Percentiles rank a stretch among this genome's conserved stretches.
Conservation (phyloP, 2,329 filamentous ascomycete genomes). For the Cryoendolithus antarcticus region DNA sequence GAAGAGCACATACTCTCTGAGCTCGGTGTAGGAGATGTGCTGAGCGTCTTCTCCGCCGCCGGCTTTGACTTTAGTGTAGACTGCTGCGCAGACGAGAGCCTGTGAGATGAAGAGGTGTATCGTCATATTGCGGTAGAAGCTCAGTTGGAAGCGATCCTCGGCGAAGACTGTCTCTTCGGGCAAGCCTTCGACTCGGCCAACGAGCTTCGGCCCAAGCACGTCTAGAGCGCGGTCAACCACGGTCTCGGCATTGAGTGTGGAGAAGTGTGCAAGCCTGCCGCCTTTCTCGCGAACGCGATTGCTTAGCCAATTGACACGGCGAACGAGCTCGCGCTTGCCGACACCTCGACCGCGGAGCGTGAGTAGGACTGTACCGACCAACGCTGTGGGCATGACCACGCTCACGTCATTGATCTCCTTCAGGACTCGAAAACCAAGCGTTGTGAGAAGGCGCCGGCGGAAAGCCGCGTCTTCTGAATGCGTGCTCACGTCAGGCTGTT, state of each 20-base stretch:
- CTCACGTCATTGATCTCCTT: constrained; percentile 92
- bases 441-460: constrained; percentile 59
- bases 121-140: constrained; percentile 98
- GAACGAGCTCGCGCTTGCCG: constrained; percentile 70
- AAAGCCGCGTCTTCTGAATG: constrained; percentile 32
- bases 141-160: constrained; percentile 87
- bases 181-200: constrained; percentile 65
- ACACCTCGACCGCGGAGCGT: constrained; percentile 87
- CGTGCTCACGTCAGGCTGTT: constrained; percentile 1
- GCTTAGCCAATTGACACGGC: constrained; percentile 83
- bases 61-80: constrained; percentile 84
- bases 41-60: constrained; percentile 77
- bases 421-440: constrained; percentile 81
- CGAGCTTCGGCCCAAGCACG: constrained; percentile 78
- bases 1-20: constrained; percentile 73
- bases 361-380: constrained; percentile 85
- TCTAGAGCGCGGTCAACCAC: constrained; percentile 86
- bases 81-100: constrained; percentile 73
- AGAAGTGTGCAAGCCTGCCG: constrained; percentile 87
- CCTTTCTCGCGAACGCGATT: constrained; percentile 72
- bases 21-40: constrained; percentile 48
- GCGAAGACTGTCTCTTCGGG: constrained; percentile 90
- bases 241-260: constrained; percentile 61
- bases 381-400: constrained; percentile 93
- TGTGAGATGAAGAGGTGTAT: constrained; percentile 96